A percentile compares a stretch with the other conserved stretches of the same genome.
Evolutionary conservation across 495 filamentous ascomycete species (phyloP).

Genomic region (Lophiostoma macrostomum): DNA sequence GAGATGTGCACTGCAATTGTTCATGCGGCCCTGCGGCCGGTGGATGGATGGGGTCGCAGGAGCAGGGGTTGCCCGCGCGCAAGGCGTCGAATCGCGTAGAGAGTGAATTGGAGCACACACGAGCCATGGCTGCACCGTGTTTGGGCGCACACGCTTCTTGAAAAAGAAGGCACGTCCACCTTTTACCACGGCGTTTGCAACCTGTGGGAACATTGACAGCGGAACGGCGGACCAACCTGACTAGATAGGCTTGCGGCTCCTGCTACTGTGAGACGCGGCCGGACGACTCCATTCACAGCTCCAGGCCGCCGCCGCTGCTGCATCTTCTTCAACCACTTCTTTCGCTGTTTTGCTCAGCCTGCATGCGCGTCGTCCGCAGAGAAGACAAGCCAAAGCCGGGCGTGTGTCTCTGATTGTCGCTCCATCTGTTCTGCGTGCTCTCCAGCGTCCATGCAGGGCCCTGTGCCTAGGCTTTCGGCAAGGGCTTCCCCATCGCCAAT

Average conservation of each 20-base stretch:
- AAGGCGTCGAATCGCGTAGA: slow-evolving; percentile 15
- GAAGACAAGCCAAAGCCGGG: too few species aligned
- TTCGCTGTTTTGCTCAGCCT: background rate
- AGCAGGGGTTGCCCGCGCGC: background rate
- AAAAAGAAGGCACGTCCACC: background rate
- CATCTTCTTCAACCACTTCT: background rate
- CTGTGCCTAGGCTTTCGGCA: too few species aligned
- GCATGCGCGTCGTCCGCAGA: background rate
- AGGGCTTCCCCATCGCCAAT: too few species aligned
- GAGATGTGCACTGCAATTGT: slow-evolving; percentile 4
- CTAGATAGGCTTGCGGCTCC: too few species aligned
- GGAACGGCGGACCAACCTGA: too few species aligned
- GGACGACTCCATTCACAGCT: background rate
- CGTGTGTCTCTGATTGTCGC: too few species aligned
- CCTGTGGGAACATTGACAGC: too few species aligned
- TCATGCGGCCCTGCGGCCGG: background rate
- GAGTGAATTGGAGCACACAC: background rate
- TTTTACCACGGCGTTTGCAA: too few species aligned
- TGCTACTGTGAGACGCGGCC: too few species aligned
- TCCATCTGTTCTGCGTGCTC: too few species aligned
- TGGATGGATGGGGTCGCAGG: background rate
- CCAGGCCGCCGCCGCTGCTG: too few species aligned
- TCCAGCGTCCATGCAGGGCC: too few species aligned
- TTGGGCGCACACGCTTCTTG: background rate
- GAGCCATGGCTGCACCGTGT: background rate